Evolutionary conservation across 805 yeast genomes (phyloP).

Genomic region (Lachancea fermentati): DNA sequence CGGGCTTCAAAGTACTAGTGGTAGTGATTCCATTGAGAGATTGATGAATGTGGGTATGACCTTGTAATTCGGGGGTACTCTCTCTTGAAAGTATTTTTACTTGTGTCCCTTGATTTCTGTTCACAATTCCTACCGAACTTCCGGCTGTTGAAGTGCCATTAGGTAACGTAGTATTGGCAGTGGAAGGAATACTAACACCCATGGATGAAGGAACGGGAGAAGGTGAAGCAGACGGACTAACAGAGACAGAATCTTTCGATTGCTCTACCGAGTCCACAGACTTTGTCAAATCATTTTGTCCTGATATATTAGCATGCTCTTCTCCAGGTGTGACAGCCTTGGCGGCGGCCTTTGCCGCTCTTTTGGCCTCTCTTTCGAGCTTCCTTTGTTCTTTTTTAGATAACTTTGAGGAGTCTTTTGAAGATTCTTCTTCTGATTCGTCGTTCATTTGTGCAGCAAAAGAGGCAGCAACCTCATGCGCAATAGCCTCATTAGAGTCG

Average conservation of each 20-base stretch:
- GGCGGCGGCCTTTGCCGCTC: slow-evolving; percentile 31
- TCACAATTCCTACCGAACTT: too few relatives aligned
- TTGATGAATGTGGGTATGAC: slow-evolving; percentile 31
- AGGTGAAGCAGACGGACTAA: slow-evolving; percentile 16
- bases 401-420: slow-evolving; percentile 21
- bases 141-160: background rate
- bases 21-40: slow-evolving; percentile 29
- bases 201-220: slow-evolving; percentile 4
- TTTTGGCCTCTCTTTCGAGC: slow-evolving; percentile 33
- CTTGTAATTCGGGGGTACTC: slow-evolving; percentile 13
- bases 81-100: slow-evolving; percentile 13
- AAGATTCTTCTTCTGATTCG: slow-evolving; percentile 18
- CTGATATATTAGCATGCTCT: slow-evolving; percentile 1
- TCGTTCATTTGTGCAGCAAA: slow-evolving; percentile 29
- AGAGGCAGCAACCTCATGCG: slow-evolving; percentile 43
- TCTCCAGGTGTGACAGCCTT: slow-evolving; percentile 15
- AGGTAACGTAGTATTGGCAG: slow-evolving; percentile 1
- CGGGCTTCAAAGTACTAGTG: slow-evolving; percentile 41
- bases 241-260: slow-evolving; percentile 6
- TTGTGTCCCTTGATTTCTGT: slow-evolving; percentile 9
- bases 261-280: background rate
- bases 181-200: slow-evolving; percentile 6
- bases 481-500: slow-evolving; percentile 49
- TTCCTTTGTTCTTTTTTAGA: slow-evolving; percentile 33
- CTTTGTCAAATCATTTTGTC: too few relatives aligned